Conservation (phyloP, 257 asterid species). For the Verbascum thapsus region DNA sequence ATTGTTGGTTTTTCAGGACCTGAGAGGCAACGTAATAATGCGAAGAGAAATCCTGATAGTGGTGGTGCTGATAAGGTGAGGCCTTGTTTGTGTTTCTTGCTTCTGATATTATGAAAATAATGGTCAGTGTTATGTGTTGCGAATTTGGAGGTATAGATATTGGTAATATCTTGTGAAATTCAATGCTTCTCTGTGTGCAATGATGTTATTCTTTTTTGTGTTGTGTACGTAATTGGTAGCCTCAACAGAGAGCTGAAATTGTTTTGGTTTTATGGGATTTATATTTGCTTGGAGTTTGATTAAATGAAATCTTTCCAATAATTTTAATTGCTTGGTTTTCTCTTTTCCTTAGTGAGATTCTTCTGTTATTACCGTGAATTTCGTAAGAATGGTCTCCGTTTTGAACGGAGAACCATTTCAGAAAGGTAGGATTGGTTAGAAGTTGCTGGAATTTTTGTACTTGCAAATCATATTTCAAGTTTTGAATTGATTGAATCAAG, state of each 20-base stretch:
- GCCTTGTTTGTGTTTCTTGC: background rate
- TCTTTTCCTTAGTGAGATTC: background rate
- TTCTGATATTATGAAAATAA: background rate
- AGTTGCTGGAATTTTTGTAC: background rate
- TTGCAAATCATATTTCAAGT: background rate
- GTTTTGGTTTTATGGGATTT: background rate
- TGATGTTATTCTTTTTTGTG: background rate
- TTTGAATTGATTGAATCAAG: background rate
- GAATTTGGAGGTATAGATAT: constrained; percentile 5
- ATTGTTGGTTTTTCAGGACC: constrained; percentile 30
- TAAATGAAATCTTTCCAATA: background rate
- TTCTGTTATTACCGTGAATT: background rate
- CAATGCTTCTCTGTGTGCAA: background rate
- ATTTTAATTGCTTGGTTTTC: background rate
- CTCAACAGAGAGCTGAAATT: background rate
- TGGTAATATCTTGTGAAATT: background rate
- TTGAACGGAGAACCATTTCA: background rate
- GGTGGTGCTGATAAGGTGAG: constrained; percentile 45
- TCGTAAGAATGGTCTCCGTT: too few species aligned
- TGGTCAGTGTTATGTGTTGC: constrained; percentile 1
- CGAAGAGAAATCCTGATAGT: constrained; percentile 30
- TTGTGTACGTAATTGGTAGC: background rate
- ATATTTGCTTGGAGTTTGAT: background rate
- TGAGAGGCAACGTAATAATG: constrained; percentile 28
- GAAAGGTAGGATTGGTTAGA: background rate